Base-by-base conservation (phyloP, 1,284 basidiomycete species). In the Cutaneotrichosporon cavernicola region DNA sequence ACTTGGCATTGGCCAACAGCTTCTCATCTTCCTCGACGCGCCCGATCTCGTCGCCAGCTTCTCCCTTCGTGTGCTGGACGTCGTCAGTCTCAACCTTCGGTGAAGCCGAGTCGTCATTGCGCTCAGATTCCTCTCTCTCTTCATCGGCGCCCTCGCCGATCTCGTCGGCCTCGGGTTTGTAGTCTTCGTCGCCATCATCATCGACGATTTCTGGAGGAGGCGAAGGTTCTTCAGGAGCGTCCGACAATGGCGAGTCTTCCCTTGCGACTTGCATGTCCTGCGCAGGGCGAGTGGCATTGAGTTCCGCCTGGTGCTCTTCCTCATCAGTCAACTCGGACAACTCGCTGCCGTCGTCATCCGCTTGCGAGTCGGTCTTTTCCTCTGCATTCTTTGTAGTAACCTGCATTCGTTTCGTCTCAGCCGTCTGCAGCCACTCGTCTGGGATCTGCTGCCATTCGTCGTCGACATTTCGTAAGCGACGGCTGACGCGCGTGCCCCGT, bases 381-480 rank as follows among this genome's bases (percentile, higher is more conserved):
- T 1, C 52, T 36, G 1, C 22, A 18, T 14, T 21, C 18, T 46
- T 26, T 32, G 49, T 55, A 57, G 63, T 69, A 8, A 50, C 66
- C 60, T 68, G 68, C 9, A 51, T 53, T 56, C n/a, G 36, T 57
- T 31, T 65, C 62, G 36, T 43, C 55, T 58, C 32, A 40, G 53
- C 58, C 1, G 63, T 58, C 8, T 62, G 47, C 26, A 81, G 65
- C 77, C 80, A 80, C 55, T 81, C 80, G 2, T 73, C 72, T 0
- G 81, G 81, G 14, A 82, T 70, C 58, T 78, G 71, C 62, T 81
- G 76, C 81, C 81, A 82, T 34, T 75, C 77, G 47, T 81, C 80
- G 8, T 76, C 74, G 11, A 72, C 69, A 21, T 72, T 59, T 11
- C 69, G 61, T 9, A 72, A 65, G 26, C 72, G 69, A 34, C 75